phyloP scores from a whole-genome alignment of 1,139 yeast genomes.

The Diutina siamensis region DNA sequence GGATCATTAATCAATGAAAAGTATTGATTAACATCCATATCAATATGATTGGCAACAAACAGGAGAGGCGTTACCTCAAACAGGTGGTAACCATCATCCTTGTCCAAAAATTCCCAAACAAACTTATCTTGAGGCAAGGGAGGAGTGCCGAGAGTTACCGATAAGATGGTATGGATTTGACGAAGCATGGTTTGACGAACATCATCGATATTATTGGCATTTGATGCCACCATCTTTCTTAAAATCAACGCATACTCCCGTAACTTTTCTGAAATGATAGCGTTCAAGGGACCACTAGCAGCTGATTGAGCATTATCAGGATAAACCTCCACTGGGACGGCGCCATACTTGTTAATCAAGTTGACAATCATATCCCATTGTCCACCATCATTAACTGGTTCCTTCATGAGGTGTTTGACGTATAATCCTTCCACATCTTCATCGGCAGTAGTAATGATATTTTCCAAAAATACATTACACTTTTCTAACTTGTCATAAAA shows the following conservation, averaged over 20 bases:
- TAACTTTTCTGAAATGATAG: conserved; percentile 50
- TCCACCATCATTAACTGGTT: conserved; percentile 74
- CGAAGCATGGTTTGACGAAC: conserved; percentile 42
- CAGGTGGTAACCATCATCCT: conserved; percentile 49
- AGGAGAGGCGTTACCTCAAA: conserved; percentile 49
- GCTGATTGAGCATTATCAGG: conserved; percentile 66
- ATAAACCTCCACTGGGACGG: conserved; percentile 60
- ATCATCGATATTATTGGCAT: conserved; percentile 12
- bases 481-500: conserved; percentile 69
- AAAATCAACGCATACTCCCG: conserved; percentile 65
- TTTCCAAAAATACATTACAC: conserved; percentile 67
- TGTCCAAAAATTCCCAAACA: conserved; percentile 65
- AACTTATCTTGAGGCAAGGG: conserved; percentile 60
- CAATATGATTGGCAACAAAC: conserved; percentile 46
- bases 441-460: conserved; percentile 53
- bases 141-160: conserved; percentile 64
- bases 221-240: conserved; percentile 28
- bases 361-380: conserved; percentile 78
- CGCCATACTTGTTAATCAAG: conserved; percentile 63
- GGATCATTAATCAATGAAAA: conserved; percentile 75
- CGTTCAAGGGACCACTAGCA: conserved; percentile 44
- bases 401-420: conserved; percentile 46
- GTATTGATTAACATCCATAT: conserved; percentile 38
- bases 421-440: conserved; percentile 59
- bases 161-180: conserved; percentile 50